Conservation (phyloP, 2,329 filamentous ascomycete species). For the Colletotrichum sp. region DNA sequence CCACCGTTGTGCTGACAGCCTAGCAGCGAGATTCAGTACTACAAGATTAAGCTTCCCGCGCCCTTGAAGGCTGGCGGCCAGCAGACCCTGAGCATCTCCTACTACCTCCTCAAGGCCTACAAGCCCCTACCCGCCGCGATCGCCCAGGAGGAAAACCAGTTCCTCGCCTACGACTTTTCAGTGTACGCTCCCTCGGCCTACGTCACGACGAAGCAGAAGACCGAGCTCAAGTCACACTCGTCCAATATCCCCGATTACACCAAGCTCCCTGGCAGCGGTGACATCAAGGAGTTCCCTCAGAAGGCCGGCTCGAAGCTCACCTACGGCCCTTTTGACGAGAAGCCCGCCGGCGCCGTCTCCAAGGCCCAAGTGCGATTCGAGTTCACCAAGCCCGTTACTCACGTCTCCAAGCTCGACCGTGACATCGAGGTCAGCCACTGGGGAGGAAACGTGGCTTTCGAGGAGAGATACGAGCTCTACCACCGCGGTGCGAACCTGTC, state of each 20-base stretch:
- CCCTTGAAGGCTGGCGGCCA: constrained; percentile 79
- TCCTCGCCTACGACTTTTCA: constrained; percentile 83
- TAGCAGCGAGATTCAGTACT: constrained; percentile 77
- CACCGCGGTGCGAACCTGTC: constrained; percentile 85
- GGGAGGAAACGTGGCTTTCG: constrained; percentile 95
- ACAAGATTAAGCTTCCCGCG: constrained; percentile 78
- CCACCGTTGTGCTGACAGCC: not conserved
- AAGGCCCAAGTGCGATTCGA: constrained; percentile 87
- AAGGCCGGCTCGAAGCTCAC: constrained; percentile 86
- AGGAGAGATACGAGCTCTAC: constrained; percentile 88
- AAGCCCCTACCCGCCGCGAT: constrained; percentile 82
- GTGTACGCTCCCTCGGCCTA: constrained; percentile 87
- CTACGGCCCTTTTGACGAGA: constrained; percentile 87
- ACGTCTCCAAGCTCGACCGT: constrained; percentile 80
- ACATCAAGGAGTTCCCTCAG: constrained; percentile 69
- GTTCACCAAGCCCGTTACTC: constrained; percentile 89
- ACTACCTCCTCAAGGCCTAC: constrained; percentile 80
- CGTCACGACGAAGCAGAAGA: constrained; percentile 90
- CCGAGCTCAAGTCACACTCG: constrained; percentile 88
- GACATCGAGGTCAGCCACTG: constrained; percentile 97
- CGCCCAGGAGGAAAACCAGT: constrained; percentile 85
- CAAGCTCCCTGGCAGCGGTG: constrained; percentile 64
- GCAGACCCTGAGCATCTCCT: constrained; percentile 87
- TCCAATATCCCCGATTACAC: constrained; percentile 86
- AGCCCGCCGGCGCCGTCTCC: constrained; percentile 77